phyloP scores from a whole-genome alignment of 495 filamentous ascomycete genomes.

The Xanthoparmelia taractica region DNA sequence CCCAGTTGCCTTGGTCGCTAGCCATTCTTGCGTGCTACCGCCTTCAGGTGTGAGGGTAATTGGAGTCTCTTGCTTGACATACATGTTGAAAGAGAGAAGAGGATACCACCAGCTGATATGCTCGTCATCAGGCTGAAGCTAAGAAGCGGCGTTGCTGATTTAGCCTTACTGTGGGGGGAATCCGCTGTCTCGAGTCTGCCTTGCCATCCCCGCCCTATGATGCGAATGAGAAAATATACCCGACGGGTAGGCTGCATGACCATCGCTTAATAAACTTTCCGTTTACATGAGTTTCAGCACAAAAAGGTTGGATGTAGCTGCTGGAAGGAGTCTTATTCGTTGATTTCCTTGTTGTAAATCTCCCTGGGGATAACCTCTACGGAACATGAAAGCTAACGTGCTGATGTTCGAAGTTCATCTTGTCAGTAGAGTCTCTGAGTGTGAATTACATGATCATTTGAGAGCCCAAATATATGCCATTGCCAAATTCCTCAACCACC shows the following conservation, averaged over 20 bases:
- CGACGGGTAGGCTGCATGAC: neutral
- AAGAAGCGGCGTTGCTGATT: slow-evolving; percentile 3
- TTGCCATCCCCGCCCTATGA: neutral
- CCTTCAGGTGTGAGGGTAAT: neutral
- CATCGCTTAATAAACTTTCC: neutral
- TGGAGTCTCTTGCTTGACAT: neutral
- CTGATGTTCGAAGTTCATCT: neutral
- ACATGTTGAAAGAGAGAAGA: neutral
- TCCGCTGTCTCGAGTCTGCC: slow-evolving; percentile 2
- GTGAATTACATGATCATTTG: neutral
- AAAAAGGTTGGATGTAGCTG: no score
- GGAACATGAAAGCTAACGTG: no score
- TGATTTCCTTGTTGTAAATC: no score
- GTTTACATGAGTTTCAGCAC: neutral
- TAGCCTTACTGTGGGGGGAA: slow-evolving; percentile 1
- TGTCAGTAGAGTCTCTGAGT: neutral
- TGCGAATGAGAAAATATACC: neutral
- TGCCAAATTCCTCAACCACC: neutral
- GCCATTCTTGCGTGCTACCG: neutral
- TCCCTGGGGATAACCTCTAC: no score
- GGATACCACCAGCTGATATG: neutral
- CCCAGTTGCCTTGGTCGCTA: slow-evolving; percentile 21
- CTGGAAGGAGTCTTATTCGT: no score
- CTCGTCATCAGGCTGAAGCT: slow-evolving; percentile 4
- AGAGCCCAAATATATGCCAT: neutral